Evolutionary conservation across 345 rosid genomes (phyloP).

Genomic region (Eucalyptus marginata): DNA sequence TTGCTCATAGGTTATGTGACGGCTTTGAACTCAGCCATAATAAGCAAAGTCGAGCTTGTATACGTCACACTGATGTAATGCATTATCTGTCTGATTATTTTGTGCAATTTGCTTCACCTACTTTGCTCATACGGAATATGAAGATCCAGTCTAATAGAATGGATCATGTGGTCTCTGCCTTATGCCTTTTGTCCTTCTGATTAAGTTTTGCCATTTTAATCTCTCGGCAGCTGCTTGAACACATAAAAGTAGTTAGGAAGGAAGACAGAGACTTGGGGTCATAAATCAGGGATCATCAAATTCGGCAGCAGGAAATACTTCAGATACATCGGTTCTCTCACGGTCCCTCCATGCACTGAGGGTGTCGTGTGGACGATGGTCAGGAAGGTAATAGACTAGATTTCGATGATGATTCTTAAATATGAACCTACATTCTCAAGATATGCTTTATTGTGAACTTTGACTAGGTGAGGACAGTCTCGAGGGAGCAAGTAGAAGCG

Average conservation of each 20-base stretch:
- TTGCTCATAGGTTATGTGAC: neutral
- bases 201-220: neutral
- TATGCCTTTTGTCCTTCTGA: neutral
- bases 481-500: constrained; percentile 21
- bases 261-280: constrained; percentile 11
- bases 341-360: constrained; percentile 65
- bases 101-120: neutral
- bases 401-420: neutral
- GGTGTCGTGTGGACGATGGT: constrained; percentile 63
- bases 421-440: neutral
- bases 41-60: neutral
- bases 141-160: neutral
- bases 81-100: neutral
- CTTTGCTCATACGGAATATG: neutral
- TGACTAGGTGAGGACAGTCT: constrained; percentile 23
- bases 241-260: constrained; percentile 9
- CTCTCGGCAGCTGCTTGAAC: constrained; percentile 21
- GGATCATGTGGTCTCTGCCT: neutral
- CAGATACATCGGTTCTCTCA: constrained; percentile 59
- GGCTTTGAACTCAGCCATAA: neutral
- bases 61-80: neutral
- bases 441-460: neutral
- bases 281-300: constrained; percentile 31
- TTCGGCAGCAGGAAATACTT: constrained; percentile 45
- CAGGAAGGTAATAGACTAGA: constrained; percentile 13